These are phyloP conservation scores for Phytophthora palmivora DNA, from an alignment of 352 stramenopile species.

Conservation along the genomic window DNA sequence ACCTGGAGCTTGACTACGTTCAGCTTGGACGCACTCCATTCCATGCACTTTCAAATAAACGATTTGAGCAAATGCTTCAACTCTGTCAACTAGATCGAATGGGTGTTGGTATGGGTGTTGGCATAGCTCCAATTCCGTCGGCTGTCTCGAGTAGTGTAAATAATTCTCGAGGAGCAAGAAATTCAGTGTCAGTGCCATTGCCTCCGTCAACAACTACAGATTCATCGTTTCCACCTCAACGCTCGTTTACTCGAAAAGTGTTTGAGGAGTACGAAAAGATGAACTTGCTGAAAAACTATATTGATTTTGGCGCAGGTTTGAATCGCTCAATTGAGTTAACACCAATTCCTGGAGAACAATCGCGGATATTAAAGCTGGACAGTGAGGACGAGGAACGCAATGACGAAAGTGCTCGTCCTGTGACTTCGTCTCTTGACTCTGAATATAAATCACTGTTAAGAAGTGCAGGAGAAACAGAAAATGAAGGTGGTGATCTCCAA, in stretches of 20 bases:
- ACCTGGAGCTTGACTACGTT: slow-evolving; percentile 82
- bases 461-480: neutral
- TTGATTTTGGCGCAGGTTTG: slow-evolving; percentile 66
- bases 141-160: neutral
- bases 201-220: neutral
- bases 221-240: slow-evolving; percentile 47
- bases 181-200: slow-evolving; percentile 4
- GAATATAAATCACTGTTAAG: slow-evolving; percentile 7
- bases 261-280: slow-evolving; percentile 72
- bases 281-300: slow-evolving; percentile 67
- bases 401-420: neutral
- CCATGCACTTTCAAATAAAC: slow-evolving; percentile 61
- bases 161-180: slow-evolving; percentile 6
- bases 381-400: slow-evolving; percentile 29
- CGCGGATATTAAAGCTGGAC: slow-evolving; percentile 4
- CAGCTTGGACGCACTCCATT: slow-evolving; percentile 49
- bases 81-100: slow-evolving; percentile 67
- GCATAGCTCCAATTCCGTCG: neutral
- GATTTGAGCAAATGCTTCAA: slow-evolving; percentile 71
- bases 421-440: neutral
- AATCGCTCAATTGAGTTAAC: slow-evolving; percentile 54
- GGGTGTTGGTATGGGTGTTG: slow-evolving; percentile 42
- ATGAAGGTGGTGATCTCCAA: slow-evolving; percentile 3
- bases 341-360: slow-evolving; percentile 15
- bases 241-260: slow-evolving; percentile 44